A percentile compares a stretch with the other conserved stretches of the same genome.
These are phyloP conservation scores for Lecanicillium sp. DNA, from an alignment of 2,329 filamentous ascomycete species.

Conservation along the genomic window DNA sequence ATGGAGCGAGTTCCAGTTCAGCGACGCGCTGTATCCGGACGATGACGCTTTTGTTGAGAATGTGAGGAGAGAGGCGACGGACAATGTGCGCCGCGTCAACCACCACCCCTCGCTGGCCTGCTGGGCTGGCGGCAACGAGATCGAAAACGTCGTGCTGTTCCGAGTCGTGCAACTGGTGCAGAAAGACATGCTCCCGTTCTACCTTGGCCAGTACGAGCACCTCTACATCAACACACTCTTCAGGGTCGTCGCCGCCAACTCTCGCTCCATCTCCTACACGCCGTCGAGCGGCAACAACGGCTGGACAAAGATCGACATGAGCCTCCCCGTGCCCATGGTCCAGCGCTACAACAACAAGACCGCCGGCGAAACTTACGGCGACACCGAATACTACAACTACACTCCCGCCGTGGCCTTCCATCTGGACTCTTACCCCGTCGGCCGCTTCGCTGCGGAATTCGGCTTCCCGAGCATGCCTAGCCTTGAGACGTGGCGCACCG, in stretches of 20 bases:
- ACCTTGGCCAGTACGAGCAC: conserved; percentile 7
- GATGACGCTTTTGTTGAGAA: conserved; percentile 49
- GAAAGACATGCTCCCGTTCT: conserved; percentile 5
- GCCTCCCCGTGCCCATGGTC: conserved; percentile 10
- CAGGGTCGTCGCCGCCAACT: conserved; percentile 4
- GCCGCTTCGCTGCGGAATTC: conserved; percentile 9
- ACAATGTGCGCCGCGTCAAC: conserved; percentile 55
- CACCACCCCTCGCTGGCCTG: conserved; percentile 52
- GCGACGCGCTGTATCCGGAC: conserved; percentile 54
- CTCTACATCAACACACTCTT: conserved; percentile 10
- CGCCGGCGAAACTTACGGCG: conserved; percentile 1
- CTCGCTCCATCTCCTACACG: conserved; percentile 9
- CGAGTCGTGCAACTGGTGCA: conserved; percentile 6
- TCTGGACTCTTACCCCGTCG: neutral
- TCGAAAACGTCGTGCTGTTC: conserved; percentile 52
- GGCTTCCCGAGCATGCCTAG: conserved; percentile 13
- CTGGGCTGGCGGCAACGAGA: conserved; percentile 53
- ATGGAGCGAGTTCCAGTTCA: conserved; percentile 60
- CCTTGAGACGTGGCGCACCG: conserved; percentile 5
- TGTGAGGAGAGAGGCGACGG: conserved; percentile 47
- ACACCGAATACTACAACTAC: conserved; percentile 14
- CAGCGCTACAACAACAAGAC: conserved; percentile 13
- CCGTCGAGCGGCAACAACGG: conserved; percentile 12
- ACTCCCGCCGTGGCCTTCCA: conserved; percentile 3
- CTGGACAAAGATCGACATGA: conserved; percentile 11